These are phyloP conservation scores for Calocybe gangraenosa DNA, from an alignment of 768 basidiomycete species.

Conservation along the genomic window DNA sequence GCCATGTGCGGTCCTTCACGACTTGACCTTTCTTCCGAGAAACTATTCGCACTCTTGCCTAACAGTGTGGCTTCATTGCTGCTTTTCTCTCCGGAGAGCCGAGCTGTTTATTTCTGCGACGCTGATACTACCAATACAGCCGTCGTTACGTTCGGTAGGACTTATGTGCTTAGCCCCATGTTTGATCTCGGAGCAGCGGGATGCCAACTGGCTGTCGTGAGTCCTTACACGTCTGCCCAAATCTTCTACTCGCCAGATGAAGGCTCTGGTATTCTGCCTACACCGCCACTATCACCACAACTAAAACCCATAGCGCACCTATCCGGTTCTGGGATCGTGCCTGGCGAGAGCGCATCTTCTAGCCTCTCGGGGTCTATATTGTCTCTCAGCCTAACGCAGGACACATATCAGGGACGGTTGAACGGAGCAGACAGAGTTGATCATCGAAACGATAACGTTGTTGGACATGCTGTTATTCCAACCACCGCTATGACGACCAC, in stretches of 20 bases:
- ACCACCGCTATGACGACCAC: not conserved
- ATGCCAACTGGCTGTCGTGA: slow-evolving; percentile 32
- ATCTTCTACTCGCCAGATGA: slow-evolving; percentile 1
- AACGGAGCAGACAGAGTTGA: not conserved
- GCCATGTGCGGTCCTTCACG: not conserved
- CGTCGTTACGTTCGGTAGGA: not conserved
- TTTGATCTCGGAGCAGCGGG: slow-evolving; percentile 14
- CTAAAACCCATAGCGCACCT: slow-evolving; percentile 15
- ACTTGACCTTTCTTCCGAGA: slow-evolving; percentile 4
- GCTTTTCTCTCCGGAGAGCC: slow-evolving; percentile 16
- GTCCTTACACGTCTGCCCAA: slow-evolving; percentile 21
- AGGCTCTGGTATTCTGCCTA: slow-evolving; percentile 23
- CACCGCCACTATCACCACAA: slow-evolving; percentile 34
- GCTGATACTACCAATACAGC: slow-evolving; percentile 4
- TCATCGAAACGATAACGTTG: too few relatives aligned
- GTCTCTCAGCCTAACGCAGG: not conserved
- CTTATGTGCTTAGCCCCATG: too few relatives aligned
- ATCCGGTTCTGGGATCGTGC: not conserved
- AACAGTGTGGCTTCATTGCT: slow-evolving; percentile 7
- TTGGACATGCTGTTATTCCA: too few relatives aligned
- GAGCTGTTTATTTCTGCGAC: slow-evolving; percentile 12
- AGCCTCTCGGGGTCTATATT: not conserved
- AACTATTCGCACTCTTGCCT: slow-evolving; percentile 9
- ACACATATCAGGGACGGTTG: not conserved
- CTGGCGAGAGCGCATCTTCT: not conserved